Evolutionary conservation across 805 yeast species (phyloP), one percentile per base, ranked within the genome.

Genomic region (Yamadazyma akitaensis): DNA sequence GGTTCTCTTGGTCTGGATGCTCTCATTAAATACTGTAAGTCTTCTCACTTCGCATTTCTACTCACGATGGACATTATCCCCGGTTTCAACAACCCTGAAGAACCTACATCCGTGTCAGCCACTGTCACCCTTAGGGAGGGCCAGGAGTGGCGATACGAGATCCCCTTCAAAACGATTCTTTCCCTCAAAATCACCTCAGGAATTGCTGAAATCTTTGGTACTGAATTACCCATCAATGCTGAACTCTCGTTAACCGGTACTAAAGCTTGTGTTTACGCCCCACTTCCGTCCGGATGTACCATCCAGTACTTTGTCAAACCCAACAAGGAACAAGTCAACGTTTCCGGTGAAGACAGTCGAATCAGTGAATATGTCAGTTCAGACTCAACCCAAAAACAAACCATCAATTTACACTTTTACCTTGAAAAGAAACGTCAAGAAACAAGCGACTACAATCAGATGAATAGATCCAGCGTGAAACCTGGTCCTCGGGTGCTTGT

Each of bases 151-250:
- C 70, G 95, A 44, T 76, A 86, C 51, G 94, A 87, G 59, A 79
- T 86, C 3, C 81, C 76, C 0, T 72, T 73, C 50, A 74, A 73
- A 37, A 70, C 78, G 14, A 65, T 67, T 16, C 59, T 86, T 33
- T 71, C 68, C n/a, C 58, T 86, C 38, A 79, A 71, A 54, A 72
- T 82, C 10, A 48, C 65, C 2, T 67, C 71, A 2, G 99, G 99
- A 3, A 75, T 82, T 2, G 96, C 88, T 1, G 99, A 94, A 67
- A 78, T 90, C 9, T 88, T 85, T 64, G 99, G 99, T 19, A 88
- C 97, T 2, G 99, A 94, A 62, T 76, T 94, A 19, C 87, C 97
- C 2, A 70, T 75, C 37, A 88, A 85, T 48, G 72, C 76, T 0
- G 86, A 81, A 18, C 36, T 68, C 30, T 62, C 58, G 38, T 52